Conservation (phyloP, 257 asterid genomes). For the Nemophila menziesii region DNA sequence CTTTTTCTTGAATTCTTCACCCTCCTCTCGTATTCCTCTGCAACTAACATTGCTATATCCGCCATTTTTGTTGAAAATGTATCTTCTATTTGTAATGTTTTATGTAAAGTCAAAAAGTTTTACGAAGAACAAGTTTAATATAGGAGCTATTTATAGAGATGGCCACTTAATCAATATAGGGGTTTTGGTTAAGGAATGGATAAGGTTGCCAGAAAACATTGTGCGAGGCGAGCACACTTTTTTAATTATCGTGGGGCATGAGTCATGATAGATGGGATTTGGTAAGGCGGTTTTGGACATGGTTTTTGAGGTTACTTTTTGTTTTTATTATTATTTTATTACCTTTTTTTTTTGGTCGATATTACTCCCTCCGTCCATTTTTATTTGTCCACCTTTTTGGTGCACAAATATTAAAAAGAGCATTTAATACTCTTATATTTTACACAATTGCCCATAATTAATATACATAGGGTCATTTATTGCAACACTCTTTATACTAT, state of each 20-base stretch:
- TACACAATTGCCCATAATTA: too few relatives aligned
- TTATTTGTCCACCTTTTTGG: too few relatives aligned
- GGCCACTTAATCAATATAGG: not conserved
- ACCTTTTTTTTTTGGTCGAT: too few relatives aligned
- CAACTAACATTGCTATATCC: conserved; percentile 75
- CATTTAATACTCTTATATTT: too few relatives aligned
- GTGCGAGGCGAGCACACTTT: not conserved
- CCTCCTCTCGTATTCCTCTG: conserved; percentile 79
- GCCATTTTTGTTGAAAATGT: conserved; percentile 37
- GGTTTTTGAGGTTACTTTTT: too few relatives aligned
- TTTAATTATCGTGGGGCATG: conserved; percentile 1
- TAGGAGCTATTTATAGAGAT: conserved; percentile 7
- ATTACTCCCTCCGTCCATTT: too few relatives aligned
- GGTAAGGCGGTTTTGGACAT: conserved; percentile 10
- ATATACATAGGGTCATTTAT: too few relatives aligned
- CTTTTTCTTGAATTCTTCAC: conserved; percentile 38
- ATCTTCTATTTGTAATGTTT: not conserved
- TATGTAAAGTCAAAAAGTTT: conserved; percentile 1
- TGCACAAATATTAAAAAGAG: too few relatives aligned
- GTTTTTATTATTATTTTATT: not conserved
- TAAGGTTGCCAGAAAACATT: conserved; percentile 8
- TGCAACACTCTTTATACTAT: too few relatives aligned
- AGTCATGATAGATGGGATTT: too few relatives aligned
- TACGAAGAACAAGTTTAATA: not conserved
- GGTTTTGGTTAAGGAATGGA: conserved; percentile 7